Conservation (phyloP, 1,284 basidiomycete species). For the Pseudozyma pruni region DNA sequence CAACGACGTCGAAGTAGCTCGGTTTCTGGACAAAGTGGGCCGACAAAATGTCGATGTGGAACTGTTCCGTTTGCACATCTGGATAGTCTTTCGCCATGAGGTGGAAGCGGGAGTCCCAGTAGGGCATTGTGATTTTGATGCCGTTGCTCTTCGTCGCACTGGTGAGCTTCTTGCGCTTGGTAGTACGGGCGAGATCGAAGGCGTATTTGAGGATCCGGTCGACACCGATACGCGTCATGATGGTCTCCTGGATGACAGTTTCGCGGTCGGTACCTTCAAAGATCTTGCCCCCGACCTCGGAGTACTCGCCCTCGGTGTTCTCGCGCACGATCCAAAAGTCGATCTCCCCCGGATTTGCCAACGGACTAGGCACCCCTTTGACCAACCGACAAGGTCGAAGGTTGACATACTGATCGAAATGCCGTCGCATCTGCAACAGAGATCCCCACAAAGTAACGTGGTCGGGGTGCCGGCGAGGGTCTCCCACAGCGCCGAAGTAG, state of each 20-base stretch:
- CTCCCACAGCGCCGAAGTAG: constrained; percentile 70
- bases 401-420: constrained; percentile 74
- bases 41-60: constrained; percentile 71
- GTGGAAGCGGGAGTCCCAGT: constrained; percentile 69
- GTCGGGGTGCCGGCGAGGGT: constrained; percentile 55
- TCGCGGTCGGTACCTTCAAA: constrained; percentile 68
- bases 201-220: constrained; percentile 73
- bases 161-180: constrained; percentile 72
- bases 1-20: constrained; percentile 73
- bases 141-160: constrained; percentile 70
- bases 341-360: constrained; percentile 69
- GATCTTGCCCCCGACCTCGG: constrained; percentile 71
- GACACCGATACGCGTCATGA: constrained; percentile 72
- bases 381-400: constrained; percentile 72
- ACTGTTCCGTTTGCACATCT: constrained; percentile 69
- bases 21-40: constrained; percentile 73
- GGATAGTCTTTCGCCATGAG: constrained; percentile 72
- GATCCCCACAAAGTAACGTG: constrained; percentile 42
- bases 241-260: constrained; percentile 69
- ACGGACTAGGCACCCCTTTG: constrained; percentile 72
- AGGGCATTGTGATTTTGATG: constrained; percentile 57
- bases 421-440: constrained; percentile 70
- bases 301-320: constrained; percentile 74
- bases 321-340: constrained; percentile 73
- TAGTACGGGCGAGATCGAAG: constrained; percentile 72